These are phyloP conservation scores for Torulaspora maleeae DNA, from an alignment of 805 yeast species.

Conservation along the genomic window DNA sequence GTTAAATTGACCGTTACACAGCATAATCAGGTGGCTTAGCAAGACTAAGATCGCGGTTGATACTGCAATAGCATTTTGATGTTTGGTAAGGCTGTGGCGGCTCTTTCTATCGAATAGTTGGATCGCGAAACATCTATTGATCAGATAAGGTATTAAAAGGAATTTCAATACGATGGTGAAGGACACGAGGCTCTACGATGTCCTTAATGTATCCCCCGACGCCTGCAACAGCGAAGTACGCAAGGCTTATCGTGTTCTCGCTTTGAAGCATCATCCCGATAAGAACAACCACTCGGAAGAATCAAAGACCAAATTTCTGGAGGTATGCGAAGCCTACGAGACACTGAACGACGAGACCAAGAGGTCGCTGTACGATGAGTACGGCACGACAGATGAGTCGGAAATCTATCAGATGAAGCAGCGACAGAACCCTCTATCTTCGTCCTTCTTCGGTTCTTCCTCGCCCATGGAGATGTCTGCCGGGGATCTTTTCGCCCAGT, in stretches of 20 bases:
- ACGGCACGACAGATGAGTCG: slow-evolving; percentile 38
- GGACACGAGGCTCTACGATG: slow-evolving; percentile 43
- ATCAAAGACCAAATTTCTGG: slow-evolving; percentile 53
- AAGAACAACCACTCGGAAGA: slow-evolving; percentile 48
- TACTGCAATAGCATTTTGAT: background rate
- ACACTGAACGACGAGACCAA: slow-evolving; percentile 45
- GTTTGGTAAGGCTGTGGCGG: background rate
- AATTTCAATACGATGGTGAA: slow-evolving; percentile 2
- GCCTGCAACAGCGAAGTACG: slow-evolving; percentile 48
- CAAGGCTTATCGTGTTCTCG: slow-evolving; percentile 50
- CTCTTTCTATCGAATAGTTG: background rate
- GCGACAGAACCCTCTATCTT: slow-evolving; percentile 4
- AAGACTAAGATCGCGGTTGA: background rate
- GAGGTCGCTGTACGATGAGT: slow-evolving; percentile 48
- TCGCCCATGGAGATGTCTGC: slow-evolving; percentile 20
- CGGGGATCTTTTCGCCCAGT: slow-evolving; percentile 31
- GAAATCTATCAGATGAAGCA: slow-evolving; percentile 17
- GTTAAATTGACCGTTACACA: background rate
- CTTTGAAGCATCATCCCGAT: slow-evolving; percentile 62
- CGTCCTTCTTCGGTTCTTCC: slow-evolving; percentile 10
- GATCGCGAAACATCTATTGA: background rate
- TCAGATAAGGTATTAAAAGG: background rate
- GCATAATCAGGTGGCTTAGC: background rate
- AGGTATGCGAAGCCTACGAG: slow-evolving; percentile 63
- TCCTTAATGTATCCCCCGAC: slow-evolving; percentile 47